Base-by-base conservation (phyloP, 768 basidiomycete species). In the Russula vinacea region DNA sequence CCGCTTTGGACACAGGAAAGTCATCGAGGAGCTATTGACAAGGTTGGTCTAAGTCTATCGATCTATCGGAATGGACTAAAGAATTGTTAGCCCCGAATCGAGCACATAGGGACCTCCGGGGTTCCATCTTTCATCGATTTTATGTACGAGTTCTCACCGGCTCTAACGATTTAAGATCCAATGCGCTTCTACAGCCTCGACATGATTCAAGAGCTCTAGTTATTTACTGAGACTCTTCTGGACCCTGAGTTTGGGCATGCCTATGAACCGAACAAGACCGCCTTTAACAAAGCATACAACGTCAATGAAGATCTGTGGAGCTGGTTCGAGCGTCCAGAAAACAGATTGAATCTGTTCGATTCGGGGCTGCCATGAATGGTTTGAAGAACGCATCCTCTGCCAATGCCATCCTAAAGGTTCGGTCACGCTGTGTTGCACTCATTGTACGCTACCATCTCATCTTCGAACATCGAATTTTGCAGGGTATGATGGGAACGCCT, bases 1-100 rank as follows among this genome's bases (percentile, higher is more conserved):
- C 68, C 8, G 44, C 66, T 5, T 59, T 76, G 33, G 73, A 74
- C 56, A 70, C 71, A 0, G 70, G 73, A 17, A 70, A 69, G 32
- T 13, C 69, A 0, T 71, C 35, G 54, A 65, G 16, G 69, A 71
- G 2, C 45, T 74, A 6, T 19, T 67, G 29, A 52, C 54, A n/a
- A 59, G 60, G 65, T 55, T 47, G n/a, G 44, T 22, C 13, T 17
- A 8, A 22, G 37, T 63, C 63, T 37, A 1, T 5, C 24, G n/a
- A 11, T 47, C 14, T 22, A 73, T 74, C 26, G 13, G 19, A 19
- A 26, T 5, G 24, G 26, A n/a, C 24, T 52, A n/a, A 8, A 56
- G 33, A 5, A 33, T 40, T 37, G 29, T n/a, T 35, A 67, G 62
- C n/a, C 63, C 65, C 11, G 49, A 45, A 26, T 52, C 53, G 33